Percentiles rank a stretch among this genome's conserved stretches.
phyloP scores from a whole-genome alignment of 345 rosid species.

The Syzygium aromaticum region DNA sequence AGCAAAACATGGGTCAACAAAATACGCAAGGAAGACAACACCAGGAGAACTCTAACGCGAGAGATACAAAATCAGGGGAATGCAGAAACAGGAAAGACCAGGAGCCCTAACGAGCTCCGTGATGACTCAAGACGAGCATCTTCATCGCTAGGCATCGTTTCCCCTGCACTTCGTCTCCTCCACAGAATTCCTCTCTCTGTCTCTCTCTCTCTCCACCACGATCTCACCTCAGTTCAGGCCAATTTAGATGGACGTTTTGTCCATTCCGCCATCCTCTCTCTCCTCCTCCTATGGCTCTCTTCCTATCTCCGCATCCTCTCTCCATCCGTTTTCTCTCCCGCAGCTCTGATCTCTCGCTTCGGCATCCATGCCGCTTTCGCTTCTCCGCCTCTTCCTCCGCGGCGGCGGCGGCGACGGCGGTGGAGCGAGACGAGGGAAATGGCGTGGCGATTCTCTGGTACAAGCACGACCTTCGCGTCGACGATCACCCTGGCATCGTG shows the following conservation, averaged over 20 bases:
- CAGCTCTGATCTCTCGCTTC: not conserved
- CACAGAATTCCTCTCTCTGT: conserved; percentile 16
- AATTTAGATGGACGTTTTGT: not conserved
- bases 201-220: not conserved
- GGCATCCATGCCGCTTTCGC: not conserved
- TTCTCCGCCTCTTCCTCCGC: conserved; percentile 10
- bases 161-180: conserved; percentile 21
- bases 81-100: not conserved
- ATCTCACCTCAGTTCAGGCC: not conserved
- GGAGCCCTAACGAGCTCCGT: no score
- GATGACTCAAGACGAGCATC: not conserved
- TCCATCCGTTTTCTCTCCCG: conserved; percentile 1
- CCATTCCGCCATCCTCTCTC: conserved; percentile 1
- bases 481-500: conserved; percentile 76
- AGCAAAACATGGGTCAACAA: no score
- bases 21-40: no score
- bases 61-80: not conserved
- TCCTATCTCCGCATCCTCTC: conserved; percentile 23
- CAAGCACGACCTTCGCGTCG: conserved; percentile 85
- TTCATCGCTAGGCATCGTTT: not conserved
- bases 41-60: no score
- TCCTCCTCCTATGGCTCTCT: conserved; percentile 29
- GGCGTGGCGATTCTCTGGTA: conserved; percentile 74
- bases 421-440: not conserved
- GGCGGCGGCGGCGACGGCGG: not conserved